Evolutionary conservation across 2,329 filamentous ascomycete species (phyloP), one percentile per base, ranked within the genome.

Genomic region (Cordyceps militaris): DNA sequence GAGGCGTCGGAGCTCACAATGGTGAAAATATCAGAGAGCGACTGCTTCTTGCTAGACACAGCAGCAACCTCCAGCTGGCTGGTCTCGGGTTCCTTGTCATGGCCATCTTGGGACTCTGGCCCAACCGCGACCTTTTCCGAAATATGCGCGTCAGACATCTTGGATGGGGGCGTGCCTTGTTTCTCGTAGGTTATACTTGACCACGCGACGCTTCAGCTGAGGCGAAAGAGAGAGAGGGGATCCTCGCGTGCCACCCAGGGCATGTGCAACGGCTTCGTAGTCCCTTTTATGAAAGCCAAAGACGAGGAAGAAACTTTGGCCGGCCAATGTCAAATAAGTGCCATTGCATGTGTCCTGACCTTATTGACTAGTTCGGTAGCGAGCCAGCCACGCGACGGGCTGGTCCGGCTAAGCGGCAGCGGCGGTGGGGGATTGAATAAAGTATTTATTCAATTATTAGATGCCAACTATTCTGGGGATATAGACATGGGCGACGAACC

Each of bases 11-110:
- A 10, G 50, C 63, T 50, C 42, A 65, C 64, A 61, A 66, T 66
- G 8, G 65, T 66, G 43, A 66, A 66, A n/a, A 66, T 60, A 44
- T 65, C 64, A 8, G 64, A 66, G 4, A 64, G 49, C 8, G 61
- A 61, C 49, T 66, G 64, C 30, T 56, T 59, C 43, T 59, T 63
- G 19, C 13, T 42, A 13, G 46, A 49, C 6, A 56, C 21, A 4
- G 48, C 14, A 13, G 32, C 43, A 14, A 34, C 28, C 14, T 53
- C 56, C 46, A 42, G 32, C n/a, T 47, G 32, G 26, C 32, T 40
- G 2, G 53, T 4, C 30, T 40, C 43, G 3, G n/a, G 43, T 16
- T 54, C 50, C 21, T 53, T 58, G 7, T 11, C 19, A n/a, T 38
- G 14, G 26, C n/a, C 32, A 4, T 19, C 21, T 9, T 32, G 32